A percentile compares a stretch with the other conserved stretches of the same genome.
These are phyloP conservation scores for Chalciporus sp. DNA, from an alignment of 1,284 basidiomycete species.

Conservation along the genomic window DNA sequence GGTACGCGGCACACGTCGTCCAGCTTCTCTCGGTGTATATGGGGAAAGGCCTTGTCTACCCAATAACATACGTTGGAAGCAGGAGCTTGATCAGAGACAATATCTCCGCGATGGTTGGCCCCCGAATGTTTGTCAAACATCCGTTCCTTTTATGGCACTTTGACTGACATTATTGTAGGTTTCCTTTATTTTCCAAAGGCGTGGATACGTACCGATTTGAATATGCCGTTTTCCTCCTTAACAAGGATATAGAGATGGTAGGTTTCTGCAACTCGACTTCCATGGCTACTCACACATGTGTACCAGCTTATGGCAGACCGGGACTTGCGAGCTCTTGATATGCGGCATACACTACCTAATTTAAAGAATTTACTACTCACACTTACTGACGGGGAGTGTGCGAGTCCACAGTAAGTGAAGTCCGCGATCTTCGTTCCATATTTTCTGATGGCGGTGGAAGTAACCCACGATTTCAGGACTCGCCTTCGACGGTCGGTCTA, in stretches of 20 bases:
- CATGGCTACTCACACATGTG: conserved; percentile 11
- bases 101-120: conserved; percentile 92
- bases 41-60: conserved; percentile 81
- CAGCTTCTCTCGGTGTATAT: conserved; percentile 81
- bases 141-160: conserved; percentile 5
- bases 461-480: conserved; percentile 22
- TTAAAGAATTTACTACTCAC: conserved; percentile 92
- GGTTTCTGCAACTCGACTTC: conserved; percentile 26
- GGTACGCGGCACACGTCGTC: conserved; percentile 84
- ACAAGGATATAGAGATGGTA: conserved; percentile 97
- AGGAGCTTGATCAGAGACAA: conserved; percentile 87
- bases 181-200: conserved; percentile 91
- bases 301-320: conserved; percentile 86
- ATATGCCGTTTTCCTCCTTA: conserved; percentile 95
- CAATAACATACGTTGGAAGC: conserved; percentile 86
- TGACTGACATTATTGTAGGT: conserved; percentile 52
- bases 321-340: conserved; percentile 85
- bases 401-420: conserved; percentile 46
- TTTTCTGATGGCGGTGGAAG: conserved; percentile 26
- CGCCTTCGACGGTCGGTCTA: conserved; percentile 27
- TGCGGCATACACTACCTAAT: conserved; percentile 96
- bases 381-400: conserved; percentile 68
- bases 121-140: conserved; percentile 70
- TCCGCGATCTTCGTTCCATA: not conserved
- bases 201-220: conserved; percentile 97